phyloP scores from a whole-genome alignment of 495 filamentous ascomycete species.

The Letharia columbiana region DNA sequence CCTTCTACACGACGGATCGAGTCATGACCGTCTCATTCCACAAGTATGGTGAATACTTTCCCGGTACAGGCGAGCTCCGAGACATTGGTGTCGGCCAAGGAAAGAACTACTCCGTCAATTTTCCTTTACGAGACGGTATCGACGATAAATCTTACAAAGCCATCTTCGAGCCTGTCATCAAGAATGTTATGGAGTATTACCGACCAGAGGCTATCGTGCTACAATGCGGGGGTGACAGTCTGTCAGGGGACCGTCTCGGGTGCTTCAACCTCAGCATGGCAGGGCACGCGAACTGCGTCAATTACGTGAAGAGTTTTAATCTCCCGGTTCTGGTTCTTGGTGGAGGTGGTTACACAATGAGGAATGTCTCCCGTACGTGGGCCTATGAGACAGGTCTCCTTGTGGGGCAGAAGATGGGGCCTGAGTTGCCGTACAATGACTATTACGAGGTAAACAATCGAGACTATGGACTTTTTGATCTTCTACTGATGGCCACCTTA shows the following conservation, averaged over 20 bases:
- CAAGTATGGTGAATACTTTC: constrained; percentile 99
- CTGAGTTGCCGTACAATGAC: constrained; percentile 89
- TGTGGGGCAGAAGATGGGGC: constrained; percentile 68
- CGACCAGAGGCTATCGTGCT: constrained; percentile 89
- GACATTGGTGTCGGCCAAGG: constrained; percentile 90
- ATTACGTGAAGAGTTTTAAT: constrained; percentile 86
- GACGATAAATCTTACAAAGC: constrained; percentile 86
- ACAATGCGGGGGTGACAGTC: constrained; percentile 91
- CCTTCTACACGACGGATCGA: constrained; percentile 93
- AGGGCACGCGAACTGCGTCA: constrained; percentile 95
- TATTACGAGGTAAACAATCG: constrained; percentile 76
- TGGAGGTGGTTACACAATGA: constrained; percentile 97
- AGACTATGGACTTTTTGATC: background rate
- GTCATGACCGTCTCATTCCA: constrained; percentile 99
- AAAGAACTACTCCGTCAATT: constrained; percentile 94
- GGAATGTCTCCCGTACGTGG: constrained; percentile 96
- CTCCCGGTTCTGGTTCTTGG: constrained; percentile 87
- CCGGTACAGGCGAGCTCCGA: constrained; percentile 89
- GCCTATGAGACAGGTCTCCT: constrained; percentile 91
- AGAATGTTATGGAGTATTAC: constrained; percentile 92
- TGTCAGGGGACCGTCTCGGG: constrained; percentile 89
- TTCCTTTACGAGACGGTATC: constrained; percentile 92
- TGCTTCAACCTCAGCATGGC: constrained; percentile 98
- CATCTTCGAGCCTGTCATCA: constrained; percentile 92
- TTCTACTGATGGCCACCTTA: constrained; percentile 36